Base-by-base conservation (phyloP, 2,329 filamentous ascomycete genomes). In the Paraconiothyrium sp. region DNA sequence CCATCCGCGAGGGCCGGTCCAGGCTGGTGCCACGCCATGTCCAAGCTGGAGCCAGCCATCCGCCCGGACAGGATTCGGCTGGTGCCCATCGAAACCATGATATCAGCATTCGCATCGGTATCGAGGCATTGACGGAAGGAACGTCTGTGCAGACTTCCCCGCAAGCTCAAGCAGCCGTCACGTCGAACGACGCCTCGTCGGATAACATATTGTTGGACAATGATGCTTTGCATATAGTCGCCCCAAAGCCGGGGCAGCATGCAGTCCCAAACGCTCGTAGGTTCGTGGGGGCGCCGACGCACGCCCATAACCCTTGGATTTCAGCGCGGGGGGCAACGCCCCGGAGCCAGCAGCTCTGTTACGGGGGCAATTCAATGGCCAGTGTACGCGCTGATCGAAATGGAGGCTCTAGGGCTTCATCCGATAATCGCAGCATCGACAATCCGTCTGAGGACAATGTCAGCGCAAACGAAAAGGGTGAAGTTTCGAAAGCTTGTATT, bases 121-220 rank as follows among this genome's bases (percentile, higher is more conserved):
- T 72, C 56, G 72, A 77, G 64, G 77, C 75, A 59, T 68, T 76
- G 65, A 69, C 68, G 52, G 73, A 65, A 54, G 65, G 63, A 43
- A 65, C 60, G n/a, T 67, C 44, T 46, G 63, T 64, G 43, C 58
- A 51, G 14, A 44, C 27, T 47, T n/a, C 47, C 43, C 30, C 52
- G 27, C 35, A 24, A 57, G 41, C 59, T 54, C 49, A 59, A 50
- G 37, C 49, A 48, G 35, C 57, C 52, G n/a, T 67, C 64, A 20
- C 60, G 62, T 50, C 57, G 20, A 37, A 24, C 39, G 39, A 48
- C 32, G 65, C 63, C 43, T 74, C 69, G 16, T 77, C 76, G 9
- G 75, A 78, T 35, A 57, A 68, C 27, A 79, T 80, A 76, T 68
- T 79, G 10, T 76, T 79, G 55, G 76, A 77, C 54, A 66, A 75